These are phyloP conservation scores for Yarrowia deformans DNA, from an alignment of 805 yeast genomes.

Conservation along the genomic window DNA sequence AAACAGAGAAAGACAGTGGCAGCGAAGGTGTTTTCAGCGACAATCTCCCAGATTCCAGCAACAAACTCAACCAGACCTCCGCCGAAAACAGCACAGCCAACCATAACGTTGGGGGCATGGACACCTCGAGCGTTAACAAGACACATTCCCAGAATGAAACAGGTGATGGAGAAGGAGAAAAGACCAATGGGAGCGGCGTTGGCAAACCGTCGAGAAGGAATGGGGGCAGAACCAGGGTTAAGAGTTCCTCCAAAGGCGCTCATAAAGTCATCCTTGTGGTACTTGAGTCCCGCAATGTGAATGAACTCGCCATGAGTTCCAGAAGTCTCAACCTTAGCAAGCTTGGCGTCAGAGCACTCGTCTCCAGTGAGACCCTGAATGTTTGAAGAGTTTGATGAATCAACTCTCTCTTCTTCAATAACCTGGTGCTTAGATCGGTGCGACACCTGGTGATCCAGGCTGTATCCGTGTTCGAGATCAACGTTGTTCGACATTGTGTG, in stretches of 20 bases:
- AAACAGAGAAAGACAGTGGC: slow-evolving; percentile 55
- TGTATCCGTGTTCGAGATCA: slow-evolving; percentile 29
- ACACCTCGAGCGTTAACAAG: slow-evolving; percentile 67
- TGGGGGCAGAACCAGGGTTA: slow-evolving; percentile 26
- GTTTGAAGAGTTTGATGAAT: slow-evolving; percentile 9
- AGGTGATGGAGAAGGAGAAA: slow-evolving; percentile 64
- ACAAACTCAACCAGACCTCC: slow-evolving; percentile 66
- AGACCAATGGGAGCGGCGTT: slow-evolving; percentile 72
- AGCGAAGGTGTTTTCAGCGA: slow-evolving; percentile 70
- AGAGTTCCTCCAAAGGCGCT: slow-evolving; percentile 58
- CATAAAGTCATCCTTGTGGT: slow-evolving; percentile 62
- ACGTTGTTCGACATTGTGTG: slow-evolving; percentile 19
- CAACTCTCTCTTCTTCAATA: background rate
- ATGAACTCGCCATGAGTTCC: slow-evolving; percentile 66
- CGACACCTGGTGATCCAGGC: slow-evolving; percentile 10
- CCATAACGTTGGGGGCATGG: slow-evolving; percentile 59
- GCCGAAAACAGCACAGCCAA: slow-evolving; percentile 66
- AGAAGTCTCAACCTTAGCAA: slow-evolving; percentile 48
- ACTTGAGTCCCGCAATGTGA: slow-evolving; percentile 70
- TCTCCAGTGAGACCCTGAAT: slow-evolving; percentile 24
- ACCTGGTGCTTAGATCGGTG: slow-evolving; percentile 15
- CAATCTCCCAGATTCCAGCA: slow-evolving; percentile 73
- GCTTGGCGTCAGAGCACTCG: slow-evolving; percentile 6
- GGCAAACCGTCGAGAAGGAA: slow-evolving; percentile 60
- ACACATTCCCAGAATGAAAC: slow-evolving; percentile 61